Base-by-base conservation (phyloP, 345 rosid genomes). In the Boechera divaricarpa region DNA sequence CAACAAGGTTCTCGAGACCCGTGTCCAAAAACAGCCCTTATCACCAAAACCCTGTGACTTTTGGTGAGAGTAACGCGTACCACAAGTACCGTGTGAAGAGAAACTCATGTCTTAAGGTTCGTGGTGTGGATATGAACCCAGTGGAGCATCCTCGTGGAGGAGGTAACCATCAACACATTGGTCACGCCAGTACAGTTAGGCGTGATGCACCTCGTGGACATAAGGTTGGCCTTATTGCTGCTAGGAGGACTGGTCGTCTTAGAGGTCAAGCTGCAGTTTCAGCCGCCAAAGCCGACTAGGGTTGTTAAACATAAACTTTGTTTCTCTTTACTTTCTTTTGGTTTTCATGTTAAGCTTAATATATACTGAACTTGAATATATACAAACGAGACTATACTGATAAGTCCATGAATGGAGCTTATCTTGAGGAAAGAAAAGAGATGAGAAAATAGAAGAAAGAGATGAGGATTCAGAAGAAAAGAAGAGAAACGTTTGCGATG, bases 71-170 rank as follows among this genome's bases (percentile, higher is more conserved):
- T 10, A 89, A 89, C 54, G 94, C 88, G 0, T 89, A 86, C 68
- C 94, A 87, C 81, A 89, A 89, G 75, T 86, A 57, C 82, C 82
- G 84, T 21, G 91, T 84, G 49, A 89, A 87, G 87, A 86, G 94
- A 67, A 89, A 87, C 86, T 85, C 87, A 71, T 89, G 91, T 91
- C 91, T 91, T 53, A 86, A 82, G 85, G 91, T 89, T 6, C 87
- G 90, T 76, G 94, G 91, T 83, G 91, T 87, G 74, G 91, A 91
- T 32, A 89, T 89, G 94, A 89, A 89, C 24, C 94, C 90, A 9
- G 91, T 89, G 0, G 91, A 86, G 88, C 94, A 87, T 86, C 94
- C 90, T 63, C 94, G 87, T 1, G 88, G 94, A 58, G 90, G 94
- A 71, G 91, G 90, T 86, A 89, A 87, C 86, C 91, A 89, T 70